A percentile compares a stretch with the other conserved stretches of the same genome.
Conservation (phyloP, 768 basidiomycete species). For the Suillus luteus region DNA sequence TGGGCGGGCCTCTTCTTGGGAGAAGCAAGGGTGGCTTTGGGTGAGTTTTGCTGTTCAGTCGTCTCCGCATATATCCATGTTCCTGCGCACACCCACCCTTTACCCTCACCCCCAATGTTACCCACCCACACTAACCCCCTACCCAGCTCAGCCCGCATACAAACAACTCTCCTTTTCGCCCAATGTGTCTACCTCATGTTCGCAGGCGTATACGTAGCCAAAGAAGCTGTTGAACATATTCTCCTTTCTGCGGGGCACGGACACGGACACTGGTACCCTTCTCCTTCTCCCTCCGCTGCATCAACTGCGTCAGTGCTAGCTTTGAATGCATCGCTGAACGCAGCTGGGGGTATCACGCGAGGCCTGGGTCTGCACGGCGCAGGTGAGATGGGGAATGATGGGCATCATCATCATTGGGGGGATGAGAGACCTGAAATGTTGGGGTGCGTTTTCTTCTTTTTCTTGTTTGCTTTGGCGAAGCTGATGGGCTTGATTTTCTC, state of each 20-base stretch:
- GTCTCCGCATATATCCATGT: constrained; percentile 19
- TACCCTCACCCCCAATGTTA: neutral
- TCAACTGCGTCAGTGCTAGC: neutral
- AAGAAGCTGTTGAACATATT: constrained; percentile 94
- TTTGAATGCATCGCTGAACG: neutral
- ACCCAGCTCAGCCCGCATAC: constrained; percentile 61
- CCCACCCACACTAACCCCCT: neutral
- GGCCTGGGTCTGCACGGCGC: constrained; percentile 16
- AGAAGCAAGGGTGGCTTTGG: constrained; percentile 49
- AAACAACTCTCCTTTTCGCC: constrained; percentile 77
- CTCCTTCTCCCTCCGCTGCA: neutral
- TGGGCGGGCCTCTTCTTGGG: constrained; percentile 35
- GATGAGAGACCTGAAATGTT: constrained; percentile 44
- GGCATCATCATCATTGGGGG: constrained; percentile 69
- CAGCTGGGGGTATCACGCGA: constrained; percentile 22
- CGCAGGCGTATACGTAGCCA: constrained; percentile 92
- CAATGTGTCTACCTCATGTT: constrained; percentile 95
- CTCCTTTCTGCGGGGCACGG: constrained; percentile 78
- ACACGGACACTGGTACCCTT: constrained; percentile 55
- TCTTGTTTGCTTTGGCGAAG: neutral
- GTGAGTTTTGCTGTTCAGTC: constrained; percentile 46
- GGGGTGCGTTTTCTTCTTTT: constrained; percentile 37
- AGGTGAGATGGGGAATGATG: constrained; percentile 36
- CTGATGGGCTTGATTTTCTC: neutral
- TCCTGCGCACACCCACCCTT: neutral